Evolutionary conservation across 2,329 filamentous ascomycete species (phyloP).

Genomic region (Penicillium sp.): DNA sequence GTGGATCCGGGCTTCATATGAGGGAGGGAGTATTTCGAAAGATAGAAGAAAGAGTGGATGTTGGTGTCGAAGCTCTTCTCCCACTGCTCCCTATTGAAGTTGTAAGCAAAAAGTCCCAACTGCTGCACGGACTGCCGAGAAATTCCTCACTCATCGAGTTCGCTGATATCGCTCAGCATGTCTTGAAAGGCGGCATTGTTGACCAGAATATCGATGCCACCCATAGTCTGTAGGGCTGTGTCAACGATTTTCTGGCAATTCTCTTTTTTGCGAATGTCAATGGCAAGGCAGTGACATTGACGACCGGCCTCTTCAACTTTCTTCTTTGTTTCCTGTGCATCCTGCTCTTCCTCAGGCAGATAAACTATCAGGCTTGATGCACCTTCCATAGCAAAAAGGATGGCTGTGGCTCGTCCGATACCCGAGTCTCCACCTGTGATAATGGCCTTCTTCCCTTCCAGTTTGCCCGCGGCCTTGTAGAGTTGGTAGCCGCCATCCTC

Average conservation of each 20-base stretch:
- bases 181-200: slow-evolving; percentile 76
- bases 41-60: slow-evolving; percentile 79
- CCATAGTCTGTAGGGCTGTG: slow-evolving; percentile 65
- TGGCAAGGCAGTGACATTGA: slow-evolving; percentile 64
- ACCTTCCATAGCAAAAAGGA: slow-evolving; percentile 80
- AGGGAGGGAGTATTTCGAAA: slow-evolving; percentile 73
- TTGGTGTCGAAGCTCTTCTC: slow-evolving; percentile 77
- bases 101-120: background rate
- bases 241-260: slow-evolving; percentile 72
- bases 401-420: slow-evolving; percentile 73
- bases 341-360: slow-evolving; percentile 71
- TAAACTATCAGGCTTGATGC: slow-evolving; percentile 73
- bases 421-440: slow-evolving; percentile 82
- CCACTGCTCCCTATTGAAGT: slow-evolving; percentile 70
- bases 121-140: background rate
- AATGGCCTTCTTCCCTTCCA: slow-evolving; percentile 71
- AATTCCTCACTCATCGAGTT: slow-evolving; percentile 64
- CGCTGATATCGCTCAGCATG: slow-evolving; percentile 69
- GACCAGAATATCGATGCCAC: slow-evolving; percentile 66
- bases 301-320: slow-evolving; percentile 66
- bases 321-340: slow-evolving; percentile 73
- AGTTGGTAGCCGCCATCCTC: slow-evolving; percentile 66
- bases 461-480: slow-evolving; percentile 75
- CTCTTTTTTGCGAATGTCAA: slow-evolving; percentile 64
- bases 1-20: slow-evolving; percentile 73